phyloP scores from a whole-genome alignment of 306 rosid genomes.

The Luffa aegyptiaca region DNA sequence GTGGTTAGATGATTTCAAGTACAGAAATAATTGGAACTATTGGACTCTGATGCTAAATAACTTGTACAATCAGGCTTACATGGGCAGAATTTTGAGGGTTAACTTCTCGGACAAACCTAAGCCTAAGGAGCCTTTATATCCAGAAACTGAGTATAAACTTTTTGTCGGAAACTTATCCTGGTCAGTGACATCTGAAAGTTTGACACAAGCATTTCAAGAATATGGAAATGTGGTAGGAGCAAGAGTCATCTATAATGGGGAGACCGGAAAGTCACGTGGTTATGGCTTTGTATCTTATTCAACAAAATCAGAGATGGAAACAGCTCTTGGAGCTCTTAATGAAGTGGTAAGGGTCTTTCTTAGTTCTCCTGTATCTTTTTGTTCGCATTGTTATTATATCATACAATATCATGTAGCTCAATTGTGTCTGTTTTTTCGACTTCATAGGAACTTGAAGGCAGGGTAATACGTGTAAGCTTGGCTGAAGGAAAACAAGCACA shows the following conservation, averaged over 20 bases:
- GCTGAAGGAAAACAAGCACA: constrained; percentile 73
- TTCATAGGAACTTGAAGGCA: constrained; percentile 74
- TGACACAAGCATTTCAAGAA: constrained; percentile 62
- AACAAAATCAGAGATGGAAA: constrained; percentile 71
- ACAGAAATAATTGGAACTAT: neutral
- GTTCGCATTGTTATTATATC: neutral
- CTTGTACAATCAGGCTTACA: constrained; percentile 40
- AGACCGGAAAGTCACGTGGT: constrained; percentile 80
- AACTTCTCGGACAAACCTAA: constrained; percentile 82
- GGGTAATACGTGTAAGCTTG: constrained; percentile 70
- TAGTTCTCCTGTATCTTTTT: neutral
- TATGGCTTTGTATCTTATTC: constrained; percentile 80
- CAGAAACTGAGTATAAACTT: constrained; percentile 71
- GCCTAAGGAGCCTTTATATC: constrained; percentile 68
- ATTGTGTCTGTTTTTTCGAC: constrained; percentile 7
- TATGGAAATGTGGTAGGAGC: constrained; percentile 88
- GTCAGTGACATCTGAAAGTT: constrained; percentile 72
- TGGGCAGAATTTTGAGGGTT: constrained; percentile 82
- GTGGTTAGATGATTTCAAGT: neutral
- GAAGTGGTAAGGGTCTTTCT: constrained; percentile 42
- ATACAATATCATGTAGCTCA: neutral
- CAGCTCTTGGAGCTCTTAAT: constrained; percentile 56
- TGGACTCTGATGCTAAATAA: neutral
- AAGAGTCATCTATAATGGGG: constrained; percentile 76
- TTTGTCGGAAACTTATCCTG: constrained; percentile 88